A percentile compares a stretch with the other conserved stretches of the same genome.
Conservation (phyloP, 208 protist genomes). For the Leishmania aethiopica region DNA sequence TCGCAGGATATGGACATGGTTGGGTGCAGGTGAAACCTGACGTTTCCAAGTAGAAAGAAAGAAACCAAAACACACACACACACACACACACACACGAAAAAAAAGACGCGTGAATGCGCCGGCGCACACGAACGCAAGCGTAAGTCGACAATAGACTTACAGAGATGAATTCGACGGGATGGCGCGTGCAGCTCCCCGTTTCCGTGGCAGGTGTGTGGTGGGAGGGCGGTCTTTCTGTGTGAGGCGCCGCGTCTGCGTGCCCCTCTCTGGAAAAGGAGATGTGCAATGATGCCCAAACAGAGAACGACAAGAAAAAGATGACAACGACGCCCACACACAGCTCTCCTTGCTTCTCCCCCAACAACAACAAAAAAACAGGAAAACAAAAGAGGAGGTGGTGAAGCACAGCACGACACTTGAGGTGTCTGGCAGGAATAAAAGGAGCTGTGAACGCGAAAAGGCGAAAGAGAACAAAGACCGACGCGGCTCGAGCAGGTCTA, state of each 20-base stretch:
- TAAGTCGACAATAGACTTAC: no score
- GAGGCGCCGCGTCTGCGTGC: neutral
- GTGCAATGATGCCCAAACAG: neutral
- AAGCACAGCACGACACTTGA: neutral
- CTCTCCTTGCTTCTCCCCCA: no score
- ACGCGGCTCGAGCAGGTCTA: neutral
- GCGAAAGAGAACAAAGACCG: neutral
- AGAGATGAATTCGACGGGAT: neutral
- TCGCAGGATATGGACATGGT: conserved; percentile 88
- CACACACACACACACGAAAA: neutral
- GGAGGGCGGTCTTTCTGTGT: neutral
- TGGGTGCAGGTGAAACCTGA: neutral
- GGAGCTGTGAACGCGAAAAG: neutral
- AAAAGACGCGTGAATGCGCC: neutral
- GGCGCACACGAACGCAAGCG: neutral
- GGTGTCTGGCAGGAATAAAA: neutral
- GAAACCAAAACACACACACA: conserved; percentile 10
- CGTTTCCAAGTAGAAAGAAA: neutral
- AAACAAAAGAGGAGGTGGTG: neutral
- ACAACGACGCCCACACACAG: neutral
- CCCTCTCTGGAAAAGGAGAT: neutral
- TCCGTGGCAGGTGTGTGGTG: no score
- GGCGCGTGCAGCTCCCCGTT: neutral
- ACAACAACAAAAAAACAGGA: neutral
- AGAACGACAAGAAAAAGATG: conserved; percentile 2